A percentile compares a stretch with the other conserved stretches of the same genome.
These are phyloP conservation scores for Deinandra increscens DNA, from an alignment of 129 eudicot species.

Conservation along the genomic window DNA sequence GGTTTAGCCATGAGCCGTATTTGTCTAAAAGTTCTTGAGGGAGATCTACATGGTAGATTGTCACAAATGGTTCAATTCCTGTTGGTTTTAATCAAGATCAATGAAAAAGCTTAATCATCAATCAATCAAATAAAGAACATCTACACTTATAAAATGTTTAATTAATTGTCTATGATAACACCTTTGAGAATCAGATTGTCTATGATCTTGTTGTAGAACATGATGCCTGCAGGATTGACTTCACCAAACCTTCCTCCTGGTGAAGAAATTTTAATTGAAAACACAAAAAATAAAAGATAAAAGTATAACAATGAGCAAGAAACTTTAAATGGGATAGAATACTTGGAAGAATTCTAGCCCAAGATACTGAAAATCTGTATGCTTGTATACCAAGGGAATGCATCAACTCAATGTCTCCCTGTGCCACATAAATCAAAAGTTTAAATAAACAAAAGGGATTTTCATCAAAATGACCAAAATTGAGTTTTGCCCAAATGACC, in stretches of 20 bases:
- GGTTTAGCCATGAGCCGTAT: conserved; percentile 73
- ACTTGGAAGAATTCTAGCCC: conserved; percentile 79
- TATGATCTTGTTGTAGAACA: conserved; percentile 60
- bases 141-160: too few species aligned
- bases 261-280: background rate
- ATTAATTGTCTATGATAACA: background rate
- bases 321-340: conserved; percentile 2
- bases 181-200: conserved; percentile 63
- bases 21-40: conserved; percentile 81
- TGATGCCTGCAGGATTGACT: conserved; percentile 54
- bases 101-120: background rate
- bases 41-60: conserved; percentile 55
- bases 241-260: conserved; percentile 60
- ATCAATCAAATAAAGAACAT: background rate
- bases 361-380: conserved; percentile 74
- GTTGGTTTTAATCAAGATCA: background rate
- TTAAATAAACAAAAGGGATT: background rate
- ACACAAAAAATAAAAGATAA: background rate
- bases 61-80: conserved; percentile 86
- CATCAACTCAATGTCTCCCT: conserved; percentile 75
- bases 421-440: background rate
- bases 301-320: too few species aligned
- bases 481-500: too few species aligned
- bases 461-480: too few species aligned
- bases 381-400: conserved; percentile 62